Conservation (phyloP, 176 grass and related monocot species). For the Cenchrus americanus region DNA sequence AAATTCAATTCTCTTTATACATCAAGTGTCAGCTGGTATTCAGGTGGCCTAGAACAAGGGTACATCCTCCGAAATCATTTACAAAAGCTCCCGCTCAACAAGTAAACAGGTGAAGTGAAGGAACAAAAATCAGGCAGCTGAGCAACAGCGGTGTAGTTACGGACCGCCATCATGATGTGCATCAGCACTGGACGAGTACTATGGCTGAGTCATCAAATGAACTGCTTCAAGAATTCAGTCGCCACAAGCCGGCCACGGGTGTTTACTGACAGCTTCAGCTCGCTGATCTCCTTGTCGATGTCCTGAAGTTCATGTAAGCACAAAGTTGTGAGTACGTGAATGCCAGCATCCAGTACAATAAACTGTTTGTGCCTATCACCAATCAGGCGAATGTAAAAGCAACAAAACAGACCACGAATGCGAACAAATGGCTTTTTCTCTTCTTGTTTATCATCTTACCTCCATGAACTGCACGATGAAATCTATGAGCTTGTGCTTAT, state of each 20-base stretch:
- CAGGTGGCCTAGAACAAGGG: not conserved
- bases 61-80: not conserved
- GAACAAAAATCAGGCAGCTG: not conserved
- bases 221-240: conserved; percentile 95
- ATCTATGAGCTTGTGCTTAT: conserved; percentile 98
- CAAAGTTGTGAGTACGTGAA: not conserved
- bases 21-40: not conserved
- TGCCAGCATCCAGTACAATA: too few species aligned
- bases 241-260: conserved; percentile 90
- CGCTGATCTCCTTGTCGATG: conserved; percentile 94
- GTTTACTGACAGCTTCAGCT: conserved; percentile 90
- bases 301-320: conserved; percentile 52
- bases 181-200: not conserved
- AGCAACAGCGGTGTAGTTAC: not conserved
- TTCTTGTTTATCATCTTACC: conserved; percentile 42
- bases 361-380: not conserved
- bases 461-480: conserved; percentile 99
- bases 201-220: conserved; percentile 70
- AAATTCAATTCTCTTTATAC: too few species aligned
- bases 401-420: not conserved
- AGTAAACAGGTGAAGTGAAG: not conserved
- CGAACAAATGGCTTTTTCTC: not conserved
- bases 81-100: not conserved
- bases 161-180: not conserved
- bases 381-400: not conserved